Evolutionary conservation across 1,139 yeast genomes (phyloP).

Genomic region (Lodderomyces margitis): DNA sequence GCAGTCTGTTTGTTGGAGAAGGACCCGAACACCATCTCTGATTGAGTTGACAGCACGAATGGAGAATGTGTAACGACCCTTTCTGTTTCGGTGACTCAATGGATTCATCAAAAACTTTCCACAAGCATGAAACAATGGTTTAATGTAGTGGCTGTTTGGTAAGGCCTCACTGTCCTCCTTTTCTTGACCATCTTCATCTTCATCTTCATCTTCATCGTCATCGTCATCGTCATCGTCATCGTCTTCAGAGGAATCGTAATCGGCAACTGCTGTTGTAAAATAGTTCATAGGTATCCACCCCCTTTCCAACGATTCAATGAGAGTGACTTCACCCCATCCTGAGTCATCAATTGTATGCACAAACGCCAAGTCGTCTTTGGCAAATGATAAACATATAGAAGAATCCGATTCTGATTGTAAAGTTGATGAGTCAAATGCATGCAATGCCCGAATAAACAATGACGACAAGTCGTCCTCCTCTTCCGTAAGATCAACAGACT

Average conservation of each 20-base stretch:
- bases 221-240: constrained; percentile 18
- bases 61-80: constrained; percentile 46
- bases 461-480: constrained; percentile 43
- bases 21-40: constrained; percentile 78
- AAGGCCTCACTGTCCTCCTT: constrained; percentile 25
- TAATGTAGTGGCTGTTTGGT: constrained; percentile 48
- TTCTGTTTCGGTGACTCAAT: constrained; percentile 44
- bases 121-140: constrained; percentile 66
- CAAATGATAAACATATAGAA: constrained; percentile 80
- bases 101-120: constrained; percentile 77
- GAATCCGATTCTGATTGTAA: constrained; percentile 66
- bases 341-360: constrained; percentile 88
- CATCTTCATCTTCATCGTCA: constrained; percentile 16
- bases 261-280: constrained; percentile 59
- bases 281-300: constrained; percentile 99
- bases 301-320: constrained; percentile 63
- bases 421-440: constrained; percentile 71
- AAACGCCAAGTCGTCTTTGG: constrained; percentile 76
- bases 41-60: constrained; percentile 45
- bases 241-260: constrained; percentile 21
- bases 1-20: constrained; percentile 78
- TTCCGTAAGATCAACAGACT: constrained; percentile 2
- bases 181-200: constrained; percentile 18
- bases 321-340: constrained; percentile 98
- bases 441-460: constrained; percentile 63